A percentile compares a stretch with the other conserved stretches of the same genome.
These are phyloP conservation scores for Strobilomyces confusus DNA, from an alignment of 768 basidiomycete genomes.

Conservation along the genomic window DNA sequence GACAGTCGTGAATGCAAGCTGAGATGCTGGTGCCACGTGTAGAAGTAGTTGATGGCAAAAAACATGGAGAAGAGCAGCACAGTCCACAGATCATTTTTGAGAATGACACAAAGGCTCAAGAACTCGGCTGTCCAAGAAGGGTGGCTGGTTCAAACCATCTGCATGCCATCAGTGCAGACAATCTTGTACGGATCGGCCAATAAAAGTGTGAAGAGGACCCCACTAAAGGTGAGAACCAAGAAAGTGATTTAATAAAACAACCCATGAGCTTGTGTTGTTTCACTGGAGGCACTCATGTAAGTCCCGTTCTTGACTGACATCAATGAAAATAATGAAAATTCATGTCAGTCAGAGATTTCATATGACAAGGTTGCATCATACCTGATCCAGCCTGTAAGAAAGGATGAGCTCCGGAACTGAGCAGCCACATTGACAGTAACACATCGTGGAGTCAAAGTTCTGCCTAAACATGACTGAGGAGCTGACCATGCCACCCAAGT, in stretches of 20 bases:
- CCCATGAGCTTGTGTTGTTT: background rate
- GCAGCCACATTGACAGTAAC: constrained; percentile 12
- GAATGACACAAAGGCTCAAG: constrained; percentile 59
- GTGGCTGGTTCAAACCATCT: constrained; percentile 53
- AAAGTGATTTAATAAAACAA: constrained; percentile 57
- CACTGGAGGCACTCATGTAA: constrained; percentile 58
- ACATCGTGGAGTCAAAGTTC: constrained; percentile 60
- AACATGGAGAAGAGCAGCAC: constrained; percentile 82
- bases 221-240: constrained; percentile 65
- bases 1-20: background rate
- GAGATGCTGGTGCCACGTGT: constrained; percentile 66
- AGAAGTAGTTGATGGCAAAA: constrained; percentile 80
- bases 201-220: constrained; percentile 59
- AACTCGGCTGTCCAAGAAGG: constrained; percentile 78
- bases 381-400: constrained; percentile 26
- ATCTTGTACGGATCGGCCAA: constrained; percentile 74
- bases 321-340: background rate
- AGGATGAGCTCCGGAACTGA: background rate
- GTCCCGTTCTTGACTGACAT: constrained; percentile 65
- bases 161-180: constrained; percentile 71
- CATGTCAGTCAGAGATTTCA: background rate
- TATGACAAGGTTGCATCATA: constrained; percentile 4
- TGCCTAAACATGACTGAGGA: constrained; percentile 69
- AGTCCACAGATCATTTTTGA: constrained; percentile 69
- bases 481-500: constrained; percentile 75